Conservation (phyloP, 257 asterid species). For the Echites panduratus region DNA sequence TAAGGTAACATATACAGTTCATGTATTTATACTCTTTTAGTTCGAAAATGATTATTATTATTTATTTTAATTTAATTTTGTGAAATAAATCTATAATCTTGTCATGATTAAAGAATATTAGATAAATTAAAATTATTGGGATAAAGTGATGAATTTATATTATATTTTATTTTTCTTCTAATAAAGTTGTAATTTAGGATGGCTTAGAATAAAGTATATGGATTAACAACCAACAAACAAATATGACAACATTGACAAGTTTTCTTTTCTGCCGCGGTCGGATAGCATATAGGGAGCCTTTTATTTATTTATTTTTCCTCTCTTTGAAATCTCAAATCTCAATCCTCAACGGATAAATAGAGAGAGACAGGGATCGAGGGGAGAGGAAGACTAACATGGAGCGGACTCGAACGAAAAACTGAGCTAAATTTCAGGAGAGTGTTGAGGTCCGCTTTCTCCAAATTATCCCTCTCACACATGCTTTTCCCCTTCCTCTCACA, state of each 20-base stretch:
- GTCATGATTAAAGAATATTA: too few relatives aligned
- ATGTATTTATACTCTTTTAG: too few relatives aligned
- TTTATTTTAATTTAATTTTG: too few relatives aligned
- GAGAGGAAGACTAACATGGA: not conserved
- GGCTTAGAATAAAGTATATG: too few relatives aligned
- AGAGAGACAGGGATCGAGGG: not conserved
- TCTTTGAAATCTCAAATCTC: too few relatives aligned
- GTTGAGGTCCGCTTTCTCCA: constrained; percentile 46
- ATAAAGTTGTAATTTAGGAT: too few relatives aligned
- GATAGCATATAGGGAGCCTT: not conserved
- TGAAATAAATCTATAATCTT: too few relatives aligned
- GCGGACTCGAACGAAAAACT: constrained; percentile 44
- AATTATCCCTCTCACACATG: not conserved
- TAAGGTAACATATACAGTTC: too few relatives aligned
- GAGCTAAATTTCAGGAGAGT: constrained; percentile 40
- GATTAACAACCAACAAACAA: not conserved
- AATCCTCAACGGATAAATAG: constrained; percentile 21
- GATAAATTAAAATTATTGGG: too few relatives aligned
- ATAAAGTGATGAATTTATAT: too few relatives aligned
- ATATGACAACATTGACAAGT: not conserved
- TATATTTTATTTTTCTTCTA: too few relatives aligned
- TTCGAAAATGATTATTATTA: too few relatives aligned
- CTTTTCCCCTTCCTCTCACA: not conserved
- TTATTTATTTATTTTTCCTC: not conserved
- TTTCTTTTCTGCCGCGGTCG: not conserved